A percentile compares a stretch with the other conserved stretches of the same genome.
These are phyloP conservation scores for Rubus parviflorus DNA, from an alignment of 306 rosid species.

Conservation along the genomic window DNA sequence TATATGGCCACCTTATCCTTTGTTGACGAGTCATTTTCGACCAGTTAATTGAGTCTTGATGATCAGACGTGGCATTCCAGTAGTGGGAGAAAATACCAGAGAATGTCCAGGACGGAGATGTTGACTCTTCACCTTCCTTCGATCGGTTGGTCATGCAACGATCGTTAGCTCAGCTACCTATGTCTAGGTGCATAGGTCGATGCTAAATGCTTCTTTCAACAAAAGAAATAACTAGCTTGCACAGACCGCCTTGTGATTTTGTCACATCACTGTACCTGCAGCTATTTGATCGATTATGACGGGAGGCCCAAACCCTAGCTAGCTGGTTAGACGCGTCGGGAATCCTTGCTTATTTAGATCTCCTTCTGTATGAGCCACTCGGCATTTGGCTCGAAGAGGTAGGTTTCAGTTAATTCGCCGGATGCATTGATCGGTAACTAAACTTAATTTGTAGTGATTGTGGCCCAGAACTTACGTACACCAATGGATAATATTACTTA, in stretches of 20 bases:
- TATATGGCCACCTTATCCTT: conserved; percentile 33
- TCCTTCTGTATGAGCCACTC: background rate
- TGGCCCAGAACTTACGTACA: background rate
- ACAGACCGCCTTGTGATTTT: background rate
- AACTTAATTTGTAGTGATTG: background rate
- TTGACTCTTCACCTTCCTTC: conserved; percentile 45
- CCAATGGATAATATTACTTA: background rate
- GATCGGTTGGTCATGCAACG: conserved; percentile 37
- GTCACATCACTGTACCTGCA: background rate
- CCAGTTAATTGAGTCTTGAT: background rate
- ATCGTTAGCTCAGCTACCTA: conserved; percentile 13
- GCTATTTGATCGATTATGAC: background rate
- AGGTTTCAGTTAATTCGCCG: background rate
- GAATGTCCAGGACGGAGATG: conserved; percentile 40
- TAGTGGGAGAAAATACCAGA: conserved; percentile 20
- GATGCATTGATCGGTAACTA: background rate
- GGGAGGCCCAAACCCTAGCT: background rate
- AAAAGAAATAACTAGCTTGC: background rate
- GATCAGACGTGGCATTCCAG: conserved; percentile 22
- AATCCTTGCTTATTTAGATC: background rate
- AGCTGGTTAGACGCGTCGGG: background rate
- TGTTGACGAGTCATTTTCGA: conserved; percentile 50
- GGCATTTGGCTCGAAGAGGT: background rate
- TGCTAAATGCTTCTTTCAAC: background rate
- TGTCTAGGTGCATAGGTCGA: background rate